A percentile compares a stretch with the other conserved stretches of the same genome.
phyloP scores from a whole-genome alignment of 164 flowering plant species.

The Echeveria elegans region DNA sequence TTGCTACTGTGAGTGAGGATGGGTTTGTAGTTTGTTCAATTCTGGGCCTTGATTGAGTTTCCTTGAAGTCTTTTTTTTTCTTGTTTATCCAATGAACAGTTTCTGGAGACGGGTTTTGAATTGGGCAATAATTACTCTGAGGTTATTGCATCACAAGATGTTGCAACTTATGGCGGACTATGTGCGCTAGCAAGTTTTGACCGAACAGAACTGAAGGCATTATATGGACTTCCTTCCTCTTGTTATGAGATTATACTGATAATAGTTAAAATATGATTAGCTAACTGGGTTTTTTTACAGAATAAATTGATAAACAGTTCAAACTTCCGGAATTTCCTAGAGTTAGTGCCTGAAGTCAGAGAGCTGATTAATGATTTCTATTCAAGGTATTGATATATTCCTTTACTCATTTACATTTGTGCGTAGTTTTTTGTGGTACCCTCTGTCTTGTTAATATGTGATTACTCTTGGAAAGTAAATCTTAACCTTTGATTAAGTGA shows the following conservation, averaged over 20 bases:
- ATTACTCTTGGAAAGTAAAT: not conserved
- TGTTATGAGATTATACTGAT: not conserved
- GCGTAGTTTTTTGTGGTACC: too few relatives aligned
- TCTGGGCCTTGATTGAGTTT: not conserved
- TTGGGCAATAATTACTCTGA: conserved; percentile 71
- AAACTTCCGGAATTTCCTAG: conserved; percentile 88
- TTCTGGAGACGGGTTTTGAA: conserved; percentile 76
- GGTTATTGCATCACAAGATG: conserved; percentile 95
- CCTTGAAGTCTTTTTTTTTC: not conserved
- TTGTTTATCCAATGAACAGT: conserved; percentile 30
- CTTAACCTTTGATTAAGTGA: not conserved
- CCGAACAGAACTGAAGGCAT: conserved; percentile 85
- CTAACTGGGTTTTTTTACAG: conserved; percentile 33
- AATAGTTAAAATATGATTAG: not conserved
- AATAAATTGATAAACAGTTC: conserved; percentile 87
- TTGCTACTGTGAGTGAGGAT: not conserved
- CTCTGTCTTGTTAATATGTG: too few relatives aligned
- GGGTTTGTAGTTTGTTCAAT: not conserved
- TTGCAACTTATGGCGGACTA: conserved; percentile 97
- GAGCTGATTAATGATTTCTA: conserved; percentile 93
- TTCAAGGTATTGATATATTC: conserved; percentile 49
- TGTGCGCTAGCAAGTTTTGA: conserved; percentile 99
- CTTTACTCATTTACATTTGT: too few relatives aligned
- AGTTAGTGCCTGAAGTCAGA: conserved; percentile 94
- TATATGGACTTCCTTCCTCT: not conserved